Percentiles rank a stretch among this genome's conserved stretches.
Evolutionary conservation across 2,329 filamentous ascomycete genomes (phyloP).

Genomic region (Thielaviopsis populi): DNA sequence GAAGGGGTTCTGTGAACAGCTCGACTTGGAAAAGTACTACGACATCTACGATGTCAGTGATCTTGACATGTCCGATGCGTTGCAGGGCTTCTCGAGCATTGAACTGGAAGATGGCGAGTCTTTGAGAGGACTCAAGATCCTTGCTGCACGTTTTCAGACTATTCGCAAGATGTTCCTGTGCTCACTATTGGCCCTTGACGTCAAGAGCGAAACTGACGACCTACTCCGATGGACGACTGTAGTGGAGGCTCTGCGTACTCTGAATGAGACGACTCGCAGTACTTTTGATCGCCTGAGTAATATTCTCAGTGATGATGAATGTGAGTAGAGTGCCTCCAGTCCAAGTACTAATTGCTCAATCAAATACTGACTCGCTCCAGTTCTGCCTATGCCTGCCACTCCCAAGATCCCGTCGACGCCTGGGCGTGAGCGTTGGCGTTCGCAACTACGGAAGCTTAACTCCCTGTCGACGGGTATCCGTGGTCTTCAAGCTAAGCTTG

Average conservation of each 20-base stretch:
- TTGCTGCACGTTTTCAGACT: conserved; percentile 66
- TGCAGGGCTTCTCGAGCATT: conserved; percentile 44
- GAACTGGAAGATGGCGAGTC: conserved; percentile 62
- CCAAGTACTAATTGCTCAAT: neutral
- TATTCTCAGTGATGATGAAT: conserved; percentile 66
- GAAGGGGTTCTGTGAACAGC: conserved; percentile 58
- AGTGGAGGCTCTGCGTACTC: conserved; percentile 53
- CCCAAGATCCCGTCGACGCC: conserved; percentile 51
- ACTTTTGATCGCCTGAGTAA: conserved; percentile 51
- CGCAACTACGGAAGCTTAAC: conserved; percentile 76
- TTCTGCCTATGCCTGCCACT: conserved; percentile 38
- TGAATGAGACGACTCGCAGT: conserved; percentile 46
- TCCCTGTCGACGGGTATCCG: conserved; percentile 81
- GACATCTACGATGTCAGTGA: conserved; percentile 74
- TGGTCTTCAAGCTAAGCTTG: conserved; percentile 85
- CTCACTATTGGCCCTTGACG: conserved; percentile 74
- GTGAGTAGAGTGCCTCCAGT: conserved; percentile 32
- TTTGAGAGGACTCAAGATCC: conserved; percentile 64
- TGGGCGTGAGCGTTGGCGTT: conserved; percentile 67
- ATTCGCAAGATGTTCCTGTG: conserved; percentile 76
- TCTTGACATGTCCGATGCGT: conserved; percentile 56
- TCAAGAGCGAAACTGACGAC: conserved; percentile 62
- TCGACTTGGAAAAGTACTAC: conserved; percentile 80
- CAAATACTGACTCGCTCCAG: conserved; percentile 23
- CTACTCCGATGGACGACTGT: conserved; percentile 65